A percentile compares a stretch with the other conserved stretches of the same genome.
phyloP scores from a whole-genome alignment of 805 yeast genomes.

The Candida manassasensis region DNA sequence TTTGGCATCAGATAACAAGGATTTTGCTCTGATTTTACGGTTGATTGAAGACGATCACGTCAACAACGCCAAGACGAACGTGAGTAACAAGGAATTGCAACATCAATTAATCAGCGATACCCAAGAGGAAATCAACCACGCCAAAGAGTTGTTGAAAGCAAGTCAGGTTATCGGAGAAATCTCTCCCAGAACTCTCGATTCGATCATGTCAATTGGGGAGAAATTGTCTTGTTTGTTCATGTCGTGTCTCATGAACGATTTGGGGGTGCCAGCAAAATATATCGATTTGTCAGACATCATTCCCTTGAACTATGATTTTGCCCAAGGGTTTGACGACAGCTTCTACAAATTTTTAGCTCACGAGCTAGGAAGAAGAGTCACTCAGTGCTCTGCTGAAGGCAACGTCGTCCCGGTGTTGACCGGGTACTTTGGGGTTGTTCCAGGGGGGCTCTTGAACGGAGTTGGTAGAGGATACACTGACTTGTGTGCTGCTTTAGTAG shows the following conservation, averaged over 20 bases:
- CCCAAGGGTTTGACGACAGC: slow-evolving; percentile 58
- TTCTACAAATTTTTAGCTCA: slow-evolving; percentile 57
- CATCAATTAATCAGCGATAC: slow-evolving; percentile 56
- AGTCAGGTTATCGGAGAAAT: slow-evolving; percentile 90
- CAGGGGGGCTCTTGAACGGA: slow-evolving; percentile 87
- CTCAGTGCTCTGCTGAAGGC: slow-evolving; percentile 26
- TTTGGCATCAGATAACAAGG: slow-evolving; percentile 55
- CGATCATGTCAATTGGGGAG: slow-evolving; percentile 91
- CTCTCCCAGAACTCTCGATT: slow-evolving; percentile 79
- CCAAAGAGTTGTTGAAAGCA: slow-evolving; percentile 72
- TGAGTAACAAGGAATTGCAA: slow-evolving; percentile 42
- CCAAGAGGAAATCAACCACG: slow-evolving; percentile 58
- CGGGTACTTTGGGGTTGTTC: slow-evolving; percentile 94
- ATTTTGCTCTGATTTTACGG: slow-evolving; percentile 55
- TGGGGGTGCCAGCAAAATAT: slow-evolving; percentile 71
- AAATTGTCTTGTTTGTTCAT: slow-evolving; percentile 86
- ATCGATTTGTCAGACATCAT: slow-evolving; percentile 74
- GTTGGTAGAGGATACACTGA: slow-evolving; percentile 98
- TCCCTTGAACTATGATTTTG: slow-evolving; percentile 53
- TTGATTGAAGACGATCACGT: slow-evolving; percentile 76
- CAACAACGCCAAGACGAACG: slow-evolving; percentile 56
- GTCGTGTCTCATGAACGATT: slow-evolving; percentile 78
- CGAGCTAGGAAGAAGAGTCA: slow-evolving; percentile 47
- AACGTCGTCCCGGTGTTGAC: slow-evolving; percentile 81
- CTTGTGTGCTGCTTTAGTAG: slow-evolving; percentile 92